These are phyloP conservation scores for Nothopassalora personata DNA, from an alignment of 2,329 filamentous ascomycete species.

Conservation along the genomic window DNA sequence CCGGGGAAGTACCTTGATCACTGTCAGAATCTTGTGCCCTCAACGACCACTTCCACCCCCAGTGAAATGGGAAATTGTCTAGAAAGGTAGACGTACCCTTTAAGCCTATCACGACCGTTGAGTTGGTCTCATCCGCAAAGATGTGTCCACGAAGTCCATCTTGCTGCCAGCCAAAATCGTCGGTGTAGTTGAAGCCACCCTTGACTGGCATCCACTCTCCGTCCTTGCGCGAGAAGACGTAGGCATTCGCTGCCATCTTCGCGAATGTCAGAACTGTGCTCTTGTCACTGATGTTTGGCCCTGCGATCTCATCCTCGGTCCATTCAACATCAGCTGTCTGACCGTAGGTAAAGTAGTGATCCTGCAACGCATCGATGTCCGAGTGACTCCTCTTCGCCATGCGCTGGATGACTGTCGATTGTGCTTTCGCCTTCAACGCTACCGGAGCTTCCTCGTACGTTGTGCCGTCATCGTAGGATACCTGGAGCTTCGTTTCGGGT, in stretches of 20 bases:
- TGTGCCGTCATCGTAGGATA: slow-evolving; percentile 26
- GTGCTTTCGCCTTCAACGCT: slow-evolving; percentile 40
- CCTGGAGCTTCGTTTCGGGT: slow-evolving; percentile 43
- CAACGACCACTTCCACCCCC: background rate
- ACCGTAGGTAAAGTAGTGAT: slow-evolving; percentile 63
- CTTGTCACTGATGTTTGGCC: slow-evolving; percentile 80
- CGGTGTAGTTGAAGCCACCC: slow-evolving; percentile 74
- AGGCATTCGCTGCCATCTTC: slow-evolving; percentile 83
- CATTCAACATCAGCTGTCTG: slow-evolving; percentile 68
- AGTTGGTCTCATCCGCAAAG: slow-evolving; percentile 79
- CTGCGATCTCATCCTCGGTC: slow-evolving; percentile 71
- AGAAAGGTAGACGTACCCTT: slow-evolving; percentile 56
- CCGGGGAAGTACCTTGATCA: slow-evolving; percentile 44
- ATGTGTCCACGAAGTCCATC: slow-evolving; percentile 90
- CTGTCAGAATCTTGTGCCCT: slow-evolving; percentile 1
- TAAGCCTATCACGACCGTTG: slow-evolving; percentile 82
- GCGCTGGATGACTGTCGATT: slow-evolving; percentile 64
- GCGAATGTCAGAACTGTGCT: slow-evolving; percentile 78
- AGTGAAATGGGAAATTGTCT: slow-evolving; percentile 1
- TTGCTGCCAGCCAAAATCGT: slow-evolving; percentile 85
- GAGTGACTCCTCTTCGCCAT: slow-evolving; percentile 71
- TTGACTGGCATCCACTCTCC: slow-evolving; percentile 81
- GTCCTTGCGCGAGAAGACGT: slow-evolving; percentile 65
- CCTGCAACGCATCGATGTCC: slow-evolving; percentile 73
- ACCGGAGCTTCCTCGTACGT: slow-evolving; percentile 37